These are phyloP conservation scores for Fusarium paranaense DNA, from an alignment of 2,329 filamentous ascomycete genomes.

Conservation along the genomic window DNA sequence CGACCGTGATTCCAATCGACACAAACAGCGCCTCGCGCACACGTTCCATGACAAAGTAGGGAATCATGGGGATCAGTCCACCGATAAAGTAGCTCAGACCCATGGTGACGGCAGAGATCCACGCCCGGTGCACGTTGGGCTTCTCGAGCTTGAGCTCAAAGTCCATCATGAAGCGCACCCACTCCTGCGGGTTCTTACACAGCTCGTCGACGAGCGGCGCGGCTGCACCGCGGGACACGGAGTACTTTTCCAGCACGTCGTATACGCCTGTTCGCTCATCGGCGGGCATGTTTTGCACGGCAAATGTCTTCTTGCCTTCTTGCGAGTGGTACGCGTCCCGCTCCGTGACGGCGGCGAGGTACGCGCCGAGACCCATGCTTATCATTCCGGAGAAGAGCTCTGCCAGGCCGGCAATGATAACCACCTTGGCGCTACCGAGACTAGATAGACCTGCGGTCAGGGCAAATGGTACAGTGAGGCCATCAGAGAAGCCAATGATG, in stretches of 20 bases:
- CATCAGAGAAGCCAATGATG: slow-evolving; percentile 82
- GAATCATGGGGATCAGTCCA: slow-evolving; percentile 76
- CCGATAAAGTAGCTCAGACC: slow-evolving; percentile 77
- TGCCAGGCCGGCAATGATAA: slow-evolving; percentile 78
- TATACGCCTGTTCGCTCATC: slow-evolving; percentile 62
- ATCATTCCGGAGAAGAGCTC: slow-evolving; percentile 82
- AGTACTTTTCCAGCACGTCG: slow-evolving; percentile 63
- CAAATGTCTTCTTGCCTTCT: slow-evolving; percentile 56
- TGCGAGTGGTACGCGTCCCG: slow-evolving; percentile 62
- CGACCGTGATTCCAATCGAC: slow-evolving; percentile 69
- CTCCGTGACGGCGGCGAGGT: slow-evolving; percentile 73
- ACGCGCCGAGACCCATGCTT: slow-evolving; percentile 82
- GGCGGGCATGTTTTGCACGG: slow-evolving; percentile 57
- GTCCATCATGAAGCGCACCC: slow-evolving; percentile 70
- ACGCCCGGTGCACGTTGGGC: slow-evolving; percentile 56
- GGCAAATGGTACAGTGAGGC: slow-evolving; percentile 83
- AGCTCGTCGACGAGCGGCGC: slow-evolving; percentile 63
- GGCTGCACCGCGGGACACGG: slow-evolving; percentile 57
- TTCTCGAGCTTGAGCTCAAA: slow-evolving; percentile 65
- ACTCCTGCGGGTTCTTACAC: slow-evolving; percentile 59
- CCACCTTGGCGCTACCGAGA: slow-evolving; percentile 72
- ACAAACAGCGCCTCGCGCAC: slow-evolving; percentile 65
- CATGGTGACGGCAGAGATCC: slow-evolving; percentile 73
- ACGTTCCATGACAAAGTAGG: slow-evolving; percentile 70
- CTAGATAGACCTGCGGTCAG: slow-evolving; percentile 78